phyloP scores from a whole-genome alignment of 1,139 yeast genomes.

The Saccharomyces pastorianus region DNA sequence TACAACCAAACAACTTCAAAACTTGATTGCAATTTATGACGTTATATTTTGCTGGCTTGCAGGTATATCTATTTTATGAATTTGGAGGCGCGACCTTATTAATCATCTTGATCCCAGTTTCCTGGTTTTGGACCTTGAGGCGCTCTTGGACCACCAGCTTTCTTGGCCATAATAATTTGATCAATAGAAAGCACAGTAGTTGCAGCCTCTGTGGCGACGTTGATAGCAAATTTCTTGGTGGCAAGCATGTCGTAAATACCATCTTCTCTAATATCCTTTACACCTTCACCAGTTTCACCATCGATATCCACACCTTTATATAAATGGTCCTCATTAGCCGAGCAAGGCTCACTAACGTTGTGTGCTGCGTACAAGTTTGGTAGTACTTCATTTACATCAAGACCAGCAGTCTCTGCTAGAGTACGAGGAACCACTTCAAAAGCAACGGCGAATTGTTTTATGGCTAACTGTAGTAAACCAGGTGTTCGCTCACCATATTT shows the following conservation, averaged over 20 bases:
- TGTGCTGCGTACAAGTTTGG: slow-evolving; percentile 87
- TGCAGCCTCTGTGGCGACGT: slow-evolving; percentile 93
- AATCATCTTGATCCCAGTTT: slow-evolving; percentile 96
- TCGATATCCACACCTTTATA: slow-evolving; percentile 68
- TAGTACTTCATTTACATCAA: slow-evolving; percentile 79
- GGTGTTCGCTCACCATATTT: slow-evolving; percentile 90
- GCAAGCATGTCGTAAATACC: slow-evolving; percentile 74
- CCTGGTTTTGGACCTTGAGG: slow-evolving; percentile 76
- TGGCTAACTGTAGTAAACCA: slow-evolving; percentile 85
- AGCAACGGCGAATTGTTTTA: slow-evolving; percentile 88
- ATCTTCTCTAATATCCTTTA: slow-evolving; percentile 59
- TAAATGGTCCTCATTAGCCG: slow-evolving; percentile 32
- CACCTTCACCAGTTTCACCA: slow-evolving; percentile 54
- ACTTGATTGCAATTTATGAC: neutral
- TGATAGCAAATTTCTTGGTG: slow-evolving; percentile 78
- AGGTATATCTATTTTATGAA: neutral
- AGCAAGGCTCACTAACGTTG: slow-evolving; percentile 31
- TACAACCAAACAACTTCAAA: neutral
- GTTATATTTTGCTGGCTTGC: neutral
- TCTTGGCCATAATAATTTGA: slow-evolving; percentile 67
- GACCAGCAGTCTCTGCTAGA: slow-evolving; percentile 88
- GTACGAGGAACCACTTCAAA: slow-evolving; percentile 91
- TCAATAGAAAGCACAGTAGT: slow-evolving; percentile 72
- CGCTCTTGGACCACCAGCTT: slow-evolving; percentile 94
- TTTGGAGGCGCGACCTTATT: slow-evolving; percentile 9